phyloP scores from a whole-genome alignment of 2,329 filamentous ascomycete genomes.

The Chrysosphaeria jannelii region DNA sequence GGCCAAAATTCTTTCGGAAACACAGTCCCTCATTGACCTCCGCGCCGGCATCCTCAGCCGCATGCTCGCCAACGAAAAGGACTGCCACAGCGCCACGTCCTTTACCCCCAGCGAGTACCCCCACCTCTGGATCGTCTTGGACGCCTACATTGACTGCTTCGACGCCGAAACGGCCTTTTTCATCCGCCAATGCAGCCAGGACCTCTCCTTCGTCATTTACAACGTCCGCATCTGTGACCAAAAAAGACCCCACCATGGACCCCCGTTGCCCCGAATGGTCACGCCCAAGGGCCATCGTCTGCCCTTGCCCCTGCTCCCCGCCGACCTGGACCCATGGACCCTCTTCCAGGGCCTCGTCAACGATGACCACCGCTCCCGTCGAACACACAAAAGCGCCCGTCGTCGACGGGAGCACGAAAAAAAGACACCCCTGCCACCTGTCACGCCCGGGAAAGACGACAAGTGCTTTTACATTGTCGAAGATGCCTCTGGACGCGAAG shows the following conservation, averaged over 20 bases:
- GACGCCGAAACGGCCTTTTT: constrained; percentile 1
- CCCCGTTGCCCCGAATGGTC: constrained; percentile 2
- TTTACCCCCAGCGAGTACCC: not conserved
- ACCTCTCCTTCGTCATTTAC: constrained; percentile 1
- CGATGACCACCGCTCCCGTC: no score
- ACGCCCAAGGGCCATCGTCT: constrained; percentile 4
- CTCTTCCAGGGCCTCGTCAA: no score
- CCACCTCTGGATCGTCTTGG: constrained; percentile 10
- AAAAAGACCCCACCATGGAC: not conserved
- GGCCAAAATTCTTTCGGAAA: constrained; percentile 15
- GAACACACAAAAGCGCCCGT: no score
- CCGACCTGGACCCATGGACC: constrained; percentile 1
- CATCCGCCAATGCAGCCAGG: constrained; percentile 1
- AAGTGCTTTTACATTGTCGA: no score
- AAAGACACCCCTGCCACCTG: no score
- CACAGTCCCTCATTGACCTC: constrained; percentile 14
- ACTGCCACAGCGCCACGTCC: not conserved
- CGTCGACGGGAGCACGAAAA: no score
- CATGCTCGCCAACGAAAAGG: constrained; percentile 3
- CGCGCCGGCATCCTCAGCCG: constrained; percentile 14
- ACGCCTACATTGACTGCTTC: constrained; percentile 13
- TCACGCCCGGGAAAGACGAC: no score
- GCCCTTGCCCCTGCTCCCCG: constrained; percentile 3
- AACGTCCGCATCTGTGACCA: constrained; percentile 3
- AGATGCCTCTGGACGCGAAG: no score